phyloP scores from a whole-genome alignment of 164 flowering plant genomes.

The Warburgia ugandensis region DNA sequence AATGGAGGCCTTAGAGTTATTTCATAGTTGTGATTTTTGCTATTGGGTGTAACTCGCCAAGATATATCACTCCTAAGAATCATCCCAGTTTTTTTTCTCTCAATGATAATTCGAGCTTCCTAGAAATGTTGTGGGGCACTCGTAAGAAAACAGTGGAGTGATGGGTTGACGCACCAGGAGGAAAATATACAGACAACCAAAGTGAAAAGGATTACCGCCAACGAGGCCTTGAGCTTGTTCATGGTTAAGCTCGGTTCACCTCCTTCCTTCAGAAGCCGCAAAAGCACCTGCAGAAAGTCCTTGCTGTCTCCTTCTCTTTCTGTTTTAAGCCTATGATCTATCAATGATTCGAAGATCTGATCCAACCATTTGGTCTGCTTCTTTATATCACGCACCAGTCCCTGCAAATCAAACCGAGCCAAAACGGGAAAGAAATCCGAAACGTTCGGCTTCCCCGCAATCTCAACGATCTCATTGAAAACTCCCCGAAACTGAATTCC shows the following conservation, averaged over 20 bases:
- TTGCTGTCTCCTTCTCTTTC: not conserved
- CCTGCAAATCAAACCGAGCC: constrained; percentile 25
- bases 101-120: no score
- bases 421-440: constrained; percentile 25
- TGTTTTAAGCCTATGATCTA: constrained; percentile 1
- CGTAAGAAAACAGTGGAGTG: no score
- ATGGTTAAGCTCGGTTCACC: not conserved
- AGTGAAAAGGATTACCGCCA: no score
- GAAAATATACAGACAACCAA: no score
- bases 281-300: constrained; percentile 3
- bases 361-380: not conserved
- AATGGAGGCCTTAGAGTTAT: no score
- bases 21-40: no score
- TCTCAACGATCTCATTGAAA: constrained; percentile 1
- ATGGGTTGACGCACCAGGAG: no score
- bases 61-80: no score
- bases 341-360: constrained; percentile 5
- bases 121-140: no score
- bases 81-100: no score
- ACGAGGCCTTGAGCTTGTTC: no score
- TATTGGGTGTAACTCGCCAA: no score
- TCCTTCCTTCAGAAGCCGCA: not conserved
- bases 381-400: constrained; percentile 14
- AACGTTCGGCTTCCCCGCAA: constrained; percentile 14
- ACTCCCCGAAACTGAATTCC: constrained; percentile 12